Evolutionary conservation across 495 filamentous ascomycete species (phyloP).

Genomic region (Aspergillus egyptiacus): DNA sequence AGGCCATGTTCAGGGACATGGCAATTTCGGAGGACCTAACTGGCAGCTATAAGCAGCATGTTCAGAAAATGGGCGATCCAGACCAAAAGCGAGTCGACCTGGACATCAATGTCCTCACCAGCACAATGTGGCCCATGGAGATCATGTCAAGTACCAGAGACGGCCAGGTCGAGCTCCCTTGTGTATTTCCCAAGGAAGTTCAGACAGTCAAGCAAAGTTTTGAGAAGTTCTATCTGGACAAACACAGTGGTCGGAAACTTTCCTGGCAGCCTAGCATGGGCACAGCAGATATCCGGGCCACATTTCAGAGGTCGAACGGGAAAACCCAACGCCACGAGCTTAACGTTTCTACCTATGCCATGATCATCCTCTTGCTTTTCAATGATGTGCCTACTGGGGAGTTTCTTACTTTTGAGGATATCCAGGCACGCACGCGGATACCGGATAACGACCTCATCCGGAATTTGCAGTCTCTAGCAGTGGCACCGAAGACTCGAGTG

Average conservation of each 20-base stretch:
- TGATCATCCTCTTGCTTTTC: conserved; percentile 86
- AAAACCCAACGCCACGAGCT: conserved; percentile 80
- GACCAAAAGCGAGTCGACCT: conserved; percentile 70
- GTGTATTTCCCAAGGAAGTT: conserved; percentile 69
- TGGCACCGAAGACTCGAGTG: conserved; percentile 78
- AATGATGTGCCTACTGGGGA: conserved; percentile 65
- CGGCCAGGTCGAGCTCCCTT: conserved; percentile 45
- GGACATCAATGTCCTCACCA: conserved; percentile 77
- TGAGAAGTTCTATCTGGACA: conserved; percentile 80
- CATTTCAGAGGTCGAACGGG: conserved; percentile 66
- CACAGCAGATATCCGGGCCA: conserved; percentile 76
- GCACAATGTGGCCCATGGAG: conserved; percentile 90
- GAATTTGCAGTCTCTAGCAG: conserved; percentile 76
- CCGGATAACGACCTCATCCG: conserved; percentile 69
- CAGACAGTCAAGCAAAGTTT: conserved; percentile 77
- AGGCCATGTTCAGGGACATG: conserved; percentile 99
- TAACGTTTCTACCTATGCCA: conserved; percentile 86
- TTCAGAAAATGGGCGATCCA: conserved; percentile 55
- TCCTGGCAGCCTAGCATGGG: conserved; percentile 83
- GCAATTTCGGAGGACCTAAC: conserved; percentile 81
- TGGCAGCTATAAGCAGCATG: conserved; percentile 63
- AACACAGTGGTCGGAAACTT: conserved; percentile 78
- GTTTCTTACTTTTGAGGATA: conserved; percentile 73
- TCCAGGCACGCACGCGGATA: conserved; percentile 80
- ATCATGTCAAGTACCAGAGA: conserved; percentile 62